phyloP scores from a whole-genome alignment of 148 eudicot genomes.

The Silene conica region DNA sequence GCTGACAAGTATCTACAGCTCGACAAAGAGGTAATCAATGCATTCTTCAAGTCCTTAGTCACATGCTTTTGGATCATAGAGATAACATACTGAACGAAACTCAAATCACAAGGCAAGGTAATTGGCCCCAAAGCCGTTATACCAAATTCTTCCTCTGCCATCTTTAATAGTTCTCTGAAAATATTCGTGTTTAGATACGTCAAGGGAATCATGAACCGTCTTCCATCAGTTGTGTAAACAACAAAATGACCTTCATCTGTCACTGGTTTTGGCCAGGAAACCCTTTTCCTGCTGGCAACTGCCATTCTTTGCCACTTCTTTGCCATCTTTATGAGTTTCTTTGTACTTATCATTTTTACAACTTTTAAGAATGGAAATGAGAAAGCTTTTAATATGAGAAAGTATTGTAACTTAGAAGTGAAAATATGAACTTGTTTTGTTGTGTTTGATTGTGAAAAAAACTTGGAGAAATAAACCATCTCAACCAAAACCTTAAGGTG shows the following conservation, averaged over 20 bases:
- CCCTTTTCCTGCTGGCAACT: conserved; percentile 15
- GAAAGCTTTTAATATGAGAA: not conserved
- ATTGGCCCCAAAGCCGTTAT: conserved; percentile 9
- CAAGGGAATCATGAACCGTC: conserved; percentile 17
- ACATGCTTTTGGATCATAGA: conserved; percentile 13
- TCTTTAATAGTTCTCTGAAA: conserved; percentile 10
- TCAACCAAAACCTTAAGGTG: too few relatives aligned
- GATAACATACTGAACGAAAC: conserved; percentile 1
- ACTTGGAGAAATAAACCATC: not conserved
- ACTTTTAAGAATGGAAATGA: too few relatives aligned
- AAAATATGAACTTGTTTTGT: not conserved
- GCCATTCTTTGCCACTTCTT: conserved; percentile 28
- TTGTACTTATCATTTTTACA: conserved; percentile 24
- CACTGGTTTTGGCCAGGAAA: conserved; percentile 8
- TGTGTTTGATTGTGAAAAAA: not conserved
- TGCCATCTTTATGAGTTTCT: conserved; percentile 24
- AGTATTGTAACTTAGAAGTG: not conserved
- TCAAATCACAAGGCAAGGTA: conserved; percentile 7
- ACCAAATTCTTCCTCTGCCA: conserved; percentile 17
- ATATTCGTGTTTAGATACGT: conserved; percentile 9
- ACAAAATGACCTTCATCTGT: conserved; percentile 16
- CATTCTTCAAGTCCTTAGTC: conserved; percentile 5
- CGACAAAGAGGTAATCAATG: conserved; percentile 7
- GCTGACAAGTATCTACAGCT: conserved; percentile 7
- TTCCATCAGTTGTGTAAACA: conserved; percentile 19